phyloP scores from a whole-genome alignment of 768 basidiomycete genomes.

The Mycena galericulata region DNA sequence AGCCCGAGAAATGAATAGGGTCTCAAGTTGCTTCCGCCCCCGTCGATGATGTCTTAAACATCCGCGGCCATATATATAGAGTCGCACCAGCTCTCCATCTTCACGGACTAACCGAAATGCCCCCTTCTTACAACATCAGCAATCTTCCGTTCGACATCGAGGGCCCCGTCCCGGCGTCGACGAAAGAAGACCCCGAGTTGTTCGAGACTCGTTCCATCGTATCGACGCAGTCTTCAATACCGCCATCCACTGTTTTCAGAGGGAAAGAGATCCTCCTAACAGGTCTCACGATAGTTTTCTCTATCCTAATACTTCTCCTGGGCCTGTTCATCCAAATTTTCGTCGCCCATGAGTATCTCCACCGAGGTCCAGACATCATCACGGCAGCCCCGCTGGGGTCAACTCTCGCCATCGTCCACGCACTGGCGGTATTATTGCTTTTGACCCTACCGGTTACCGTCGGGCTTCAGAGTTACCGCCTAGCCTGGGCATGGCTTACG shows the following conservation, averaged over 20 bases:
- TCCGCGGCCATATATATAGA: constrained; percentile 3
- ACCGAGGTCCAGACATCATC: constrained; percentile 13
- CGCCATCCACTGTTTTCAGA: constrained; percentile 17
- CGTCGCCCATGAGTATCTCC: constrained; percentile 25
- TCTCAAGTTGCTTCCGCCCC: constrained; percentile 10
- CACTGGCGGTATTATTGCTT: constrained; percentile 16
- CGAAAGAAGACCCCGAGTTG: constrained; percentile 13
- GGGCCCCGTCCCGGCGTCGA: neutral
- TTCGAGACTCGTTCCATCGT: constrained; percentile 6
- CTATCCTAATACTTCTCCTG: constrained; percentile 4
- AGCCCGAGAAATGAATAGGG: neutral
- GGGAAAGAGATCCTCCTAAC: constrained; percentile 22
- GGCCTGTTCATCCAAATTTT: constrained; percentile 24
- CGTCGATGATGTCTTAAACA: constrained; percentile 12
- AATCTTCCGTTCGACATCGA: constrained; percentile 19
- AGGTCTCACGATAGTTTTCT: constrained; percentile 8
- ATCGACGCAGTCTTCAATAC: neutral
- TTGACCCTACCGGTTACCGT: constrained; percentile 15
- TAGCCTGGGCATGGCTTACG: constrained; percentile 30
- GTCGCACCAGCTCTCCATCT: neutral
- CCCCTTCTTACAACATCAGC: constrained; percentile 24
- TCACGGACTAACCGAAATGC: neutral
- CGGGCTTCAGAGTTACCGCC: constrained; percentile 19
- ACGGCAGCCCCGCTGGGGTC: constrained; percentile 28
- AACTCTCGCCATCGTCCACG: constrained; percentile 18